Evolutionary conservation across 805 yeast genomes (phyloP).

Genomic region (Starmerella roubikii): DNA sequence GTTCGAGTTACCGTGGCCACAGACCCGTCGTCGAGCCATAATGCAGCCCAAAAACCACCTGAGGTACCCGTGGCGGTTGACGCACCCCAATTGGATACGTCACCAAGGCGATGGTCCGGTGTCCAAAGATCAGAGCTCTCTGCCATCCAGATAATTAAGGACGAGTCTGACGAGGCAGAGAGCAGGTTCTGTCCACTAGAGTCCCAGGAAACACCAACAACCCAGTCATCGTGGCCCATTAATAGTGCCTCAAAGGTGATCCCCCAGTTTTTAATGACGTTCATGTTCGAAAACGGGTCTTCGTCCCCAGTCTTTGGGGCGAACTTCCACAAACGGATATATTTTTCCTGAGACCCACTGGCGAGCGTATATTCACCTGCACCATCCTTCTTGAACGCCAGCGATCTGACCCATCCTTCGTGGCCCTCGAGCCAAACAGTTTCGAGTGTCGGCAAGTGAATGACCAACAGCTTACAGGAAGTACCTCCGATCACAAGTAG

Average conservation of each 20-base stretch:
- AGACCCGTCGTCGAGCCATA: conserved; percentile 42
- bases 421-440: conserved; percentile 54
- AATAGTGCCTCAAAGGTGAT: conserved; percentile 81
- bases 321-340: conserved; percentile 80
- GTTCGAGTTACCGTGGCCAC: conserved; percentile 78
- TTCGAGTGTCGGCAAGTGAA: conserved; percentile 15
- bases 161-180: conserved; percentile 86
- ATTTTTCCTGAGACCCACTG: conserved; percentile 84
- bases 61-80: conserved; percentile 95
- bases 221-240: conserved; percentile 99
- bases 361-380: conserved; percentile 50
- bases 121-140: conserved; percentile 51
- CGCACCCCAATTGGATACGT: conserved; percentile 89
- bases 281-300: conserved; percentile 42
- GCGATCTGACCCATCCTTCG: conserved; percentile 86
- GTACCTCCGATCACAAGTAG: conserved; percentile 28
- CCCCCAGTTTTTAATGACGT: conserved; percentile 30
- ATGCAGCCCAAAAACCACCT: conserved; percentile 54
- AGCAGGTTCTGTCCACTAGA: conserved; percentile 44
- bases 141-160: conserved; percentile 75
- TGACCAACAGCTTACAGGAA: conserved; percentile 36
- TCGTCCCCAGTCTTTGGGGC: background rate
- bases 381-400: conserved; percentile 44
- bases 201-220: conserved; percentile 74
- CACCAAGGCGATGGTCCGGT: conserved; percentile 70